Conservation (phyloP, 2,329 filamentous ascomycete species). For the Fusarium brevicatenulatum region DNA sequence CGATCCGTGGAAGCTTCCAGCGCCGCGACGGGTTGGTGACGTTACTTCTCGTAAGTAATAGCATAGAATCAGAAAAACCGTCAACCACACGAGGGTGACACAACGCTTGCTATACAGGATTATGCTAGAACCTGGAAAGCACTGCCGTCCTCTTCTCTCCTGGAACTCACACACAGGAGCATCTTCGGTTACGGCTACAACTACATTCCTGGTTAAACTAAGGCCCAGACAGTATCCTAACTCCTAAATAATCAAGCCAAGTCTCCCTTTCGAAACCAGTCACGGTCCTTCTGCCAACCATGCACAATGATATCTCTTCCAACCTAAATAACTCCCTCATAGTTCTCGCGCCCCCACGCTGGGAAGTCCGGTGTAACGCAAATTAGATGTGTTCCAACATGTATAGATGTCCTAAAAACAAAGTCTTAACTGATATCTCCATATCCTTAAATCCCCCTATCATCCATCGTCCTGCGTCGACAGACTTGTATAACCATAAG, state of each 20-base stretch:
- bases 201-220: too few species aligned
- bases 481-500: constrained; percentile 5
- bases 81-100: too few species aligned
- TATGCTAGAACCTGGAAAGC: too few species aligned
- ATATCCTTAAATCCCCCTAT: constrained; percentile 3
- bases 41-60: too few species aligned
- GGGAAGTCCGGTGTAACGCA: constrained; percentile 1
- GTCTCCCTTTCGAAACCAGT: neutral
- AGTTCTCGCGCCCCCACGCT: neutral
- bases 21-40: fast-evolving
- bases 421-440: neutral
- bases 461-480: neutral
- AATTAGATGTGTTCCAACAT: neutral
- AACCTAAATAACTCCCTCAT: neutral
- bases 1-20: neutral
- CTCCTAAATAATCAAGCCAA: neutral
- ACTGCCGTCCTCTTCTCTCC: too few species aligned
- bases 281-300: neutral
- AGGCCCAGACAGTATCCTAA: neutral
- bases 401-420: neutral
- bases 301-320: constrained; percentile 4
- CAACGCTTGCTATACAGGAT: too few species aligned
- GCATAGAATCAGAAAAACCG: too few species aligned
- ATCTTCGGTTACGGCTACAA: too few species aligned
- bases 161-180: too few species aligned